Conservation (phyloP, 2,329 filamentous ascomycete species). For the Ophiostoma australiae region DNA sequence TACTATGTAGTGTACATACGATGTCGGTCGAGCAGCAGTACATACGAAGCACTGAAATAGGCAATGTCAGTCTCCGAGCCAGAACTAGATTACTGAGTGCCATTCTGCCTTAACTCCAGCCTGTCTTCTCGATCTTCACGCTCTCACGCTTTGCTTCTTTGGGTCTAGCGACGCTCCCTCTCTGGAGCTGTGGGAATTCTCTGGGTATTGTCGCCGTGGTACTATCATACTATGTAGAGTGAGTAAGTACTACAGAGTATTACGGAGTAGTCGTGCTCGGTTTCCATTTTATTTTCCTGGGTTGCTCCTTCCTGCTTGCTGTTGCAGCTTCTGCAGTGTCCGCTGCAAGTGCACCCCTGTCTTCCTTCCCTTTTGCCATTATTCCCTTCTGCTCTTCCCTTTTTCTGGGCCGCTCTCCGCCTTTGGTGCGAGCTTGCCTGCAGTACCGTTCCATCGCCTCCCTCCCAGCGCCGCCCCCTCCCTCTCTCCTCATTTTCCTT, state of each 20-base stretch:
- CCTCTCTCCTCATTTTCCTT: background rate
- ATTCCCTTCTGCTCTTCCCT: background rate
- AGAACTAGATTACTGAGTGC: too few species aligned
- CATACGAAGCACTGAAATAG: too few species aligned
- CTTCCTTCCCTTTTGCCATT: background rate
- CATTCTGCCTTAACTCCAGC: too few species aligned
- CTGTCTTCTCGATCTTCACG: background rate
- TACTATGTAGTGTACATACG: too few species aligned
- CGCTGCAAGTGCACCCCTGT: background rate
- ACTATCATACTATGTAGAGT: too few species aligned
- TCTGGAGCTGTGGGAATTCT: background rate
- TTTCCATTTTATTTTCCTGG: background rate
- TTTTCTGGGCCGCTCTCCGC: background rate
- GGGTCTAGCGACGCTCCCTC: background rate
- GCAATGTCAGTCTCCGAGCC: too few species aligned
- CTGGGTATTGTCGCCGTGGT: background rate
- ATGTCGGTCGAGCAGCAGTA: too few species aligned
- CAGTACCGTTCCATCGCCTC: constrained; percentile 5
- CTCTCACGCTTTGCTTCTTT: background rate
- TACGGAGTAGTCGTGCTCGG: background rate
- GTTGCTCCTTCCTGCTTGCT: background rate
- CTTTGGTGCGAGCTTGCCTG: background rate
- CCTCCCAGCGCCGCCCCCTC: background rate
- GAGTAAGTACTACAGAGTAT: too few species aligned
- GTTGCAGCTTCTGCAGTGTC: background rate